Evolutionary conservation across 2,329 filamentous ascomycete genomes (phyloP).

Genomic region (Chaetomiaceae sp.): DNA sequence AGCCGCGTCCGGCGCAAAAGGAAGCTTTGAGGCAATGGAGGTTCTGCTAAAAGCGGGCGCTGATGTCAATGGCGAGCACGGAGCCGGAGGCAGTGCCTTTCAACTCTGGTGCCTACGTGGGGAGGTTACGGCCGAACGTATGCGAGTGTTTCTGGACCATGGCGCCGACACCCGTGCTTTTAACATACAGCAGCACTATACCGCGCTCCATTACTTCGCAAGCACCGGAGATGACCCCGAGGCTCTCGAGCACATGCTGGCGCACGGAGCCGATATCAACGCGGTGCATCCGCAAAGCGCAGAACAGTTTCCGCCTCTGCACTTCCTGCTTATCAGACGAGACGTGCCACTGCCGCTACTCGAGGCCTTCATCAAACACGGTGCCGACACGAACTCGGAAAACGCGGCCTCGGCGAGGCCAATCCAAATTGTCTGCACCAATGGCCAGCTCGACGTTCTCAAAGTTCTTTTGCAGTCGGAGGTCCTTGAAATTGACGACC

Average conservation of each 20-base stretch:
- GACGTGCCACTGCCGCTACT: slow-evolving; percentile 11
- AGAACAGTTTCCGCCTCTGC: slow-evolving; percentile 7
- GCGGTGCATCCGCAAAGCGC: not conserved
- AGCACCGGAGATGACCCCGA: slow-evolving; percentile 9
- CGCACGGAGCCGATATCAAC: slow-evolving; percentile 15
- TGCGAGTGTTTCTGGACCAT: slow-evolving; percentile 7
- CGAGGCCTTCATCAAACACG: slow-evolving; percentile 14
- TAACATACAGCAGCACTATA: not conserved
- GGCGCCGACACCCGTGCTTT: slow-evolving; percentile 6
- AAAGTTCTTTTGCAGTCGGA: slow-evolving; percentile 12
- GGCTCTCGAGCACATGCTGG: slow-evolving; percentile 11
- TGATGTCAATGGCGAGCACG: slow-evolving; percentile 16
- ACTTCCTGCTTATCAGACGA: slow-evolving; percentile 8
- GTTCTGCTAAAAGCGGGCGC: slow-evolving; percentile 13
- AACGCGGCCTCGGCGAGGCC: slow-evolving; percentile 9
- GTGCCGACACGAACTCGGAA: slow-evolving; percentile 16
- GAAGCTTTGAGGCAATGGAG: slow-evolving; percentile 3
- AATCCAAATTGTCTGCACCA: slow-evolving; percentile 7
- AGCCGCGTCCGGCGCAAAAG: slow-evolving; percentile 8
- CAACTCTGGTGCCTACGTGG: slow-evolving; percentile 5
- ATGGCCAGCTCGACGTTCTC: slow-evolving; percentile 12
- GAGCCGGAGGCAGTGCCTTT: not conserved
- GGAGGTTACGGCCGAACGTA: slow-evolving; percentile 1
- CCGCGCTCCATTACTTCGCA: slow-evolving; percentile 14
- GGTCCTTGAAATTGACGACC: slow-evolving; percentile 17